These are phyloP conservation scores for Penicillium simplicissimum DNA, from an alignment of 495 filamentous ascomycete species.

Conservation along the genomic window DNA sequence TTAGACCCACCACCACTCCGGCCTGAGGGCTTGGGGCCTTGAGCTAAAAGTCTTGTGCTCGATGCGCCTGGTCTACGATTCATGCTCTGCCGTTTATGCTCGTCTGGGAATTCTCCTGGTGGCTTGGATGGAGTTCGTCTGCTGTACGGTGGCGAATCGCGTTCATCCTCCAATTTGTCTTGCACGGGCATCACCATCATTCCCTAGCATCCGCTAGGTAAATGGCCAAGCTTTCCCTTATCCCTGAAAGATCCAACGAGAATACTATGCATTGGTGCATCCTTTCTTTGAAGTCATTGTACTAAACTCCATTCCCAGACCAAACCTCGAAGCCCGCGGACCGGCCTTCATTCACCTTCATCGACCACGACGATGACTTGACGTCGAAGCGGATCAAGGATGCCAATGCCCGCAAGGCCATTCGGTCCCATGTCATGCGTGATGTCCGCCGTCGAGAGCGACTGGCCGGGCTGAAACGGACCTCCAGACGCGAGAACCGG, in stretches of 20 bases:
- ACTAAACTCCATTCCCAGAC: conserved; percentile 20
- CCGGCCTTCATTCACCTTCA: conserved; percentile 39
- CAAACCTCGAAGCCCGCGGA: conserved; percentile 20
- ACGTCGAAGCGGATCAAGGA: conserved; percentile 40
- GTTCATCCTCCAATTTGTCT: neutral
- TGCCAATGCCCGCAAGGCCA: conserved; percentile 39
- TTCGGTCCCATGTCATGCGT: conserved; percentile 44
- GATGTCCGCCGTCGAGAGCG: conserved; percentile 42
- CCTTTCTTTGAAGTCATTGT: neutral
- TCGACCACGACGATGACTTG: conserved; percentile 42
- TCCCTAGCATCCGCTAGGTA: neutral
- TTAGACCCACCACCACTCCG: conserved; percentile 5
- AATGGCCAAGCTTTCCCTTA: neutral
- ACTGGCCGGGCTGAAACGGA: conserved; percentile 36
- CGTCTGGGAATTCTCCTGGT: neutral
- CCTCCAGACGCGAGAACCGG: conserved; percentile 30
- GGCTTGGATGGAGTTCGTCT: neutral
- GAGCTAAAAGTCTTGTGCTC: neutral
- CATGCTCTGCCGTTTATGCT: neutral
- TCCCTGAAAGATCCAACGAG: neutral
- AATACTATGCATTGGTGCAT: neutral
- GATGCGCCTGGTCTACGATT: neutral
- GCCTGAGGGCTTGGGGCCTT: neutral
- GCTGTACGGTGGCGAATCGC: neutral
- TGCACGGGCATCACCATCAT: neutral